These are phyloP conservation scores for Tetrahymena malaccensis DNA, from an alignment of 73 alveolate species.

Conservation along the genomic window DNA sequence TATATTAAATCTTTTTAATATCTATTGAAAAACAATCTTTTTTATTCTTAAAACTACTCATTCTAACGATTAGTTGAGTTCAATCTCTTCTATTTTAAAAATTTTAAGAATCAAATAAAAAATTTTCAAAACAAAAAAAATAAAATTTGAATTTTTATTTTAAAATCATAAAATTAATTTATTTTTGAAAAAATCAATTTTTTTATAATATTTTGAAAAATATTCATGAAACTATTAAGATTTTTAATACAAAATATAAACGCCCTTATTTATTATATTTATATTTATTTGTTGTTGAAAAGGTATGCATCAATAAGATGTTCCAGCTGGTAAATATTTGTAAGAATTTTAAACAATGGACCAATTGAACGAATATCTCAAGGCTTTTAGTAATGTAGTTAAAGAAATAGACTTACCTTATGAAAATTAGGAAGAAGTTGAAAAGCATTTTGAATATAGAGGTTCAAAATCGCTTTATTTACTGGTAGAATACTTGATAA, in stretches of 20 bases:
- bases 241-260: too few species aligned
- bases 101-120: too few species aligned
- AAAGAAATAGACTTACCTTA: background rate
- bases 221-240: too few species aligned
- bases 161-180: too few species aligned
- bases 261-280: too few species aligned
- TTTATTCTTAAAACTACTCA: background rate
- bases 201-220: background rate
- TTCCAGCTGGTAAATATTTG: background rate
- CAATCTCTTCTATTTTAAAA: too few species aligned
- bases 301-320: background rate
- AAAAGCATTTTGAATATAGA: background rate
- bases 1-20: too few species aligned
- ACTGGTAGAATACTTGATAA: background rate
- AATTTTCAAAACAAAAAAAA: too few species aligned
- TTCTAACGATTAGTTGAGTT: background rate
- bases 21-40: background rate
- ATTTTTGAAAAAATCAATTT: too few species aligned
- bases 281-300: background rate
- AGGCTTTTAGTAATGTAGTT: background rate
- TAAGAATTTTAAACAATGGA: background rate
- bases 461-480: background rate
- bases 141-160: too few species aligned
- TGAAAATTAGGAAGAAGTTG: background rate
- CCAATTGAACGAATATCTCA: background rate